Conservation (phyloP, 176 grass and related monocot species). For the Phyllostachys edulis region DNA sequence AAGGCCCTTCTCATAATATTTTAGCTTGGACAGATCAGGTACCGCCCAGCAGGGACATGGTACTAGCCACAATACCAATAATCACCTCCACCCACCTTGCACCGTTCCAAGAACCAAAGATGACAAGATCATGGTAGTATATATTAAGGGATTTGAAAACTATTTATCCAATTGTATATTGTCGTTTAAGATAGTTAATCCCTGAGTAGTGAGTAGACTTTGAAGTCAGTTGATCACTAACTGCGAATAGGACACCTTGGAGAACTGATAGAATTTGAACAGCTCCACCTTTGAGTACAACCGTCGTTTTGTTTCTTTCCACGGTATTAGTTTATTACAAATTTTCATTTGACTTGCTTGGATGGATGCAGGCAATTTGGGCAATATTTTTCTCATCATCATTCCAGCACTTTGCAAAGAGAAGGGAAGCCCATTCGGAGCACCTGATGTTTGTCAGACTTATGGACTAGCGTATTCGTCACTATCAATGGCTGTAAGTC, state of each 20-base stretch:
- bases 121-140: neutral
- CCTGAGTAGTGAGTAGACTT: neutral
- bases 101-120: neutral
- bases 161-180: neutral
- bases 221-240: neutral
- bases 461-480: conserved; percentile 76
- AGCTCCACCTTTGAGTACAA: neutral
- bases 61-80: neutral
- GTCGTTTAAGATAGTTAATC: neutral
- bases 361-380: conserved; percentile 60
- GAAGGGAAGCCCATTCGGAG: conserved; percentile 82
- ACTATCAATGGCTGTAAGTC: conserved; percentile 77
- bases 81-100: neutral
- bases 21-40: neutral
- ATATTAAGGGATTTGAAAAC: neutral
- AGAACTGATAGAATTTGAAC: neutral
- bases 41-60: neutral
- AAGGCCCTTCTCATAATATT: neutral
- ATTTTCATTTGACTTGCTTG: neutral
- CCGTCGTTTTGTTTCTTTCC: neutral
- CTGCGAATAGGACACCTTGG: neutral
- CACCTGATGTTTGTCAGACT: conserved; percentile 51
- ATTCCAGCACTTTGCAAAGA: conserved; percentile 91
- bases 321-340: neutral
- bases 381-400: conserved; percentile 83